These are phyloP conservation scores for Obelidium mucronatum DNA, from an alignment of 192 early-diverging fungal genomes.

Conservation along the genomic window DNA sequence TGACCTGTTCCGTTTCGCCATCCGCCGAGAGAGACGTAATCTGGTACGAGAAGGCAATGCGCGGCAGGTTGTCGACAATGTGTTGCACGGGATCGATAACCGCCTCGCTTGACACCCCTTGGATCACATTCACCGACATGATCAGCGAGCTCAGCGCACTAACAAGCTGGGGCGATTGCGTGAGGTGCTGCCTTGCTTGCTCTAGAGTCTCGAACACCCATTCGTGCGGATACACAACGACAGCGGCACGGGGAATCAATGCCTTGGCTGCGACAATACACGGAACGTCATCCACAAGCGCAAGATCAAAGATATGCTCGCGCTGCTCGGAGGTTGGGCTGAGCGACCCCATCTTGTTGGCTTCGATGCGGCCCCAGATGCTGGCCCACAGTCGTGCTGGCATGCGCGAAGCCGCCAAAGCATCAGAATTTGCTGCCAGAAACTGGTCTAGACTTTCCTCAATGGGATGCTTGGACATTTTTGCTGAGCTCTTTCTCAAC, in stretches of 20 bases:
- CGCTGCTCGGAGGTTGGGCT: not conserved
- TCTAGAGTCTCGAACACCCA: constrained; percentile 5
- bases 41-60: constrained; percentile 17
- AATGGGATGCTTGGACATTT: too few relatives aligned
- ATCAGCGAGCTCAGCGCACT: not conserved
- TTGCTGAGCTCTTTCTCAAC: too few relatives aligned
- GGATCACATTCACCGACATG: constrained; percentile 12
- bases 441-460: constrained; percentile 8
- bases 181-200: constrained; percentile 9
- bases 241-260: constrained; percentile 23
- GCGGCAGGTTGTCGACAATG: constrained; percentile 25
- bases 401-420: constrained; percentile 1
- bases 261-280: constrained; percentile 4
- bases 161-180: constrained; percentile 11
- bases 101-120: not conserved
- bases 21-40: not conserved
- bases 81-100: not conserved
- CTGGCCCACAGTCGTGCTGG: constrained; percentile 4
- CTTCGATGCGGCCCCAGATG: constrained; percentile 32
- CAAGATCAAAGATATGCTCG: not conserved
- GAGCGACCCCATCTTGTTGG: constrained; percentile 10
- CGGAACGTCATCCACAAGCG: not conserved
- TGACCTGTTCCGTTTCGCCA: not conserved
- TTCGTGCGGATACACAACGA: constrained; percentile 28
- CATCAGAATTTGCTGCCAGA: not conserved